phyloP scores from a whole-genome alignment of 2,329 filamentous ascomycete species.

The Lojkania enalia region DNA sequence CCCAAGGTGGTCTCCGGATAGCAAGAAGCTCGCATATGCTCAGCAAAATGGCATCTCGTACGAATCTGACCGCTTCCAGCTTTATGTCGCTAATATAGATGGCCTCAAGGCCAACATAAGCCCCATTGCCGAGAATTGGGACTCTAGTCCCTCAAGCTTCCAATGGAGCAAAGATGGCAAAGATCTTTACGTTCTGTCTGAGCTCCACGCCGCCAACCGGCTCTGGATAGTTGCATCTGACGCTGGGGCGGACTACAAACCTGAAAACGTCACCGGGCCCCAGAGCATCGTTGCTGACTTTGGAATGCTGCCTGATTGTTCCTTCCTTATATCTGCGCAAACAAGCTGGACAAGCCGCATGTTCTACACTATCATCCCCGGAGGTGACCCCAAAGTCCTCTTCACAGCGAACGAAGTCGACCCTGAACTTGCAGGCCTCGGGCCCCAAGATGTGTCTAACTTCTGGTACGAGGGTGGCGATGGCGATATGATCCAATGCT shows the following conservation, averaged over 20 bases:
- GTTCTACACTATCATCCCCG: conserved; percentile 34
- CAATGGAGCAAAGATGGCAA: conserved; percentile 35
- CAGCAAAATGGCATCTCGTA: conserved; percentile 65
- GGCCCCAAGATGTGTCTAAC: conserved; percentile 63
- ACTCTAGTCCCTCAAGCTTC: conserved; percentile 33
- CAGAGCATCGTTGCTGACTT: conserved; percentile 39
- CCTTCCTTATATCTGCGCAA: conserved; percentile 48
- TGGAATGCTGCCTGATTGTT: conserved; percentile 63
- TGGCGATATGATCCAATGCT: conserved; percentile 62
- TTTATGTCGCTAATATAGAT: conserved; percentile 41
- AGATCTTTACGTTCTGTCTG: conserved; percentile 38
- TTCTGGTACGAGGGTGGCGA: conserved; percentile 71
- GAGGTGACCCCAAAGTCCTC: conserved; percentile 46
- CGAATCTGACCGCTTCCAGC: conserved; percentile 73
- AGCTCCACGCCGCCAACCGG: conserved; percentile 34
- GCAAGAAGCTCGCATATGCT: conserved; percentile 77
- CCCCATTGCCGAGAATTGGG: conserved; percentile 39
- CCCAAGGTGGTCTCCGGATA: conserved; percentile 75
- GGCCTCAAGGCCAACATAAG: conserved; percentile 30
- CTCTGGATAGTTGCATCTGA: conserved; percentile 65
- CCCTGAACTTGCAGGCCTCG: conserved; percentile 68
- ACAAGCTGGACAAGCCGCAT: conserved; percentile 38
- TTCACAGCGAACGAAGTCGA: conserved; percentile 66
- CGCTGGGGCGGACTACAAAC: conserved; percentile 55
- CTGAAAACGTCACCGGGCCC: conserved; percentile 49